Base-by-base conservation (phyloP, 352 stramenopile genomes). In the Phytophthora sp. region DNA sequence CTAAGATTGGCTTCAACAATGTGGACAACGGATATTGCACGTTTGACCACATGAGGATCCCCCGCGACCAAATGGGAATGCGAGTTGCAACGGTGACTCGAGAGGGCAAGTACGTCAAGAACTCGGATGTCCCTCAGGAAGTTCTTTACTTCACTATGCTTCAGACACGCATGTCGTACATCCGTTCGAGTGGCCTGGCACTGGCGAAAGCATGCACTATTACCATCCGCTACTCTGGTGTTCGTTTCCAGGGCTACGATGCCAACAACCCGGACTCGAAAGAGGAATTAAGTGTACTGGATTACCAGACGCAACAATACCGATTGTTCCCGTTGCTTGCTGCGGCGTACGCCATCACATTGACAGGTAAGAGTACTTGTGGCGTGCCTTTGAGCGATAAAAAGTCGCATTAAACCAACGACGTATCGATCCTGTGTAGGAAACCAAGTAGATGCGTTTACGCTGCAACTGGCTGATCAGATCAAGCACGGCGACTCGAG, bases 271-370 rank as follows among this genome's bases (percentile, higher is more conserved):
- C 82, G 45, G 68, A 79, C 1, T 58, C 71, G 0, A 84, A 73
- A 23, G 70, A 75, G 1, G 94, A 98, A 72, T 53, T 91, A 18
- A 93, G 96, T 65, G 88, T 99, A 60, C 73, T 99, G 38, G 94
- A 99, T 63, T 98, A 98, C 70, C 92, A 95, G 51, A 93, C 94
- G 71, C 95, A 99, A 73, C 95, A 98, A 72, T 96, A 98, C 75
- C 91, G 95, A 18, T 79, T 99, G 13, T 82, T 99, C 30, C 94
- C 95, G 27, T 72, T 98, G 36, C 66, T 99, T 30, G 95, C 95
- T 12, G 79, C 82, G 6, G 89, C 92, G 11, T 98, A 98, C 66
- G 94, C 90, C 80, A 97, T 81, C 84, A 96, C 76, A 82, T 45
- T 89, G 31, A 86, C 66, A 7, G 80, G 74, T 80, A 46, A 42